phyloP scores from a whole-genome alignment of 1,284 basidiomycete species.

The Ustilago tritici region DNA sequence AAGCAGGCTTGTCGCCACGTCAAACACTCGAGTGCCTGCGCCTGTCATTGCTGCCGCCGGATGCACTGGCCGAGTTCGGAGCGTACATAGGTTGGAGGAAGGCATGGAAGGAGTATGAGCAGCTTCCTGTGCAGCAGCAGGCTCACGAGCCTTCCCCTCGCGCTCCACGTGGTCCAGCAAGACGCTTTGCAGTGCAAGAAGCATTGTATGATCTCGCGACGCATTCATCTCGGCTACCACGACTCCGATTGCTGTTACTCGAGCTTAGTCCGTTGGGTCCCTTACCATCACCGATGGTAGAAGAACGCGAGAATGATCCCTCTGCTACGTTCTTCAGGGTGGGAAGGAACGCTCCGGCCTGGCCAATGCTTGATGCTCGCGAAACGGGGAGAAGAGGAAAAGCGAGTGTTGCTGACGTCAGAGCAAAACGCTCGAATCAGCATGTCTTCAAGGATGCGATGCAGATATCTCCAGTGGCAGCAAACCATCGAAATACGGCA shows the following conservation, averaged over 20 bases:
- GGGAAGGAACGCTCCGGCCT: not conserved
- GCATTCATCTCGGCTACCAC: constrained; percentile 26
- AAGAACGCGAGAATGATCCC: constrained; percentile 13
- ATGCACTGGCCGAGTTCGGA: constrained; percentile 35
- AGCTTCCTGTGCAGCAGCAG: constrained; percentile 25
- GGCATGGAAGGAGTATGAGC: constrained; percentile 38
- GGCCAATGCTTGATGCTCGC: not conserved
- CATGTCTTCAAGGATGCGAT: constrained; percentile 9
- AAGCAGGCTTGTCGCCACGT: constrained; percentile 23
- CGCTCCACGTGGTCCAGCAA: constrained; percentile 35
- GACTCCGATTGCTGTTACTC: constrained; percentile 29
- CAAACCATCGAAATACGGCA: not conserved
- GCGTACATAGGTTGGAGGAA: constrained; percentile 39
- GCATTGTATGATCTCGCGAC: constrained; percentile 35
- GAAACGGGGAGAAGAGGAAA: not conserved
- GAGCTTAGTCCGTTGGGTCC: constrained; percentile 35
- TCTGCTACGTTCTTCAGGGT: not conserved
- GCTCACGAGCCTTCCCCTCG: constrained; percentile 30
- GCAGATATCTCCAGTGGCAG: constrained; percentile 4
- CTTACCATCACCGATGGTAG: constrained; percentile 20
- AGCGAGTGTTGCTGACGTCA: constrained; percentile 6
- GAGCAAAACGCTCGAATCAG: constrained; percentile 20
- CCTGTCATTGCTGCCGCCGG: constrained; percentile 40
- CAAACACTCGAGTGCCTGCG: constrained; percentile 31
- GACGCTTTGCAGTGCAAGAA: constrained; percentile 44